Conservation (phyloP, 2,329 filamentous ascomycete genomes). For the Zymoseptoria brevis region DNA sequence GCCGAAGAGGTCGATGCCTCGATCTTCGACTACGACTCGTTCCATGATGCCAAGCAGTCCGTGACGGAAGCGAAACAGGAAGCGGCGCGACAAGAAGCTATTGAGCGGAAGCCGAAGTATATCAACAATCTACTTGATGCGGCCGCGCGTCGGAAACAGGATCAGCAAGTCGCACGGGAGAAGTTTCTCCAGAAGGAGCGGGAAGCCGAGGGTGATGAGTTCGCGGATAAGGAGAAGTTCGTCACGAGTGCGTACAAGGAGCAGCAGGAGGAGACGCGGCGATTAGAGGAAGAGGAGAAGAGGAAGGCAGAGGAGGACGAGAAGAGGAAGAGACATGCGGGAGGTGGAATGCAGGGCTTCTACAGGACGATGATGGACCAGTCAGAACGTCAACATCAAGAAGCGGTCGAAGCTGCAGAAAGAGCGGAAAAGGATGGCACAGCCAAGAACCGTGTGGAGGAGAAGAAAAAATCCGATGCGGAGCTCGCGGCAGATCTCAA, state of each 20-base stretch:
- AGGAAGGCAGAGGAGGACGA: constrained; percentile 57
- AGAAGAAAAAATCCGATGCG: constrained; percentile 42
- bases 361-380: constrained; percentile 66
- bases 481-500: constrained; percentile 62
- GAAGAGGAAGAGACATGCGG: constrained; percentile 54
- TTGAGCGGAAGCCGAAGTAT: constrained; percentile 64
- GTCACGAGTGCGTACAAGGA: constrained; percentile 76
- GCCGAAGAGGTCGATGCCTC: constrained; percentile 62
- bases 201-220: constrained; percentile 73
- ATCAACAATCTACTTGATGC: constrained; percentile 67
- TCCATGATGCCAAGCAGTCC: constrained; percentile 67
- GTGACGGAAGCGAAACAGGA: constrained; percentile 48
- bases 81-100: constrained; percentile 45
- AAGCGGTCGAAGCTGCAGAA: constrained; percentile 59
- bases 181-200: constrained; percentile 71
- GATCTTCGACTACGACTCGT: constrained; percentile 78
- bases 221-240: constrained; percentile 75
- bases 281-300: constrained; percentile 64
- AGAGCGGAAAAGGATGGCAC: constrained; percentile 31
- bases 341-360: constrained; percentile 59
- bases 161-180: constrained; percentile 70
- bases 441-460: constrained; percentile 23
- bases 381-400: constrained; percentile 61
- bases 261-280: constrained; percentile 67
- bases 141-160: constrained; percentile 68